Conservation (phyloP, 495 filamentous ascomycete genomes). For the Pyrenula aspistea region DNA sequence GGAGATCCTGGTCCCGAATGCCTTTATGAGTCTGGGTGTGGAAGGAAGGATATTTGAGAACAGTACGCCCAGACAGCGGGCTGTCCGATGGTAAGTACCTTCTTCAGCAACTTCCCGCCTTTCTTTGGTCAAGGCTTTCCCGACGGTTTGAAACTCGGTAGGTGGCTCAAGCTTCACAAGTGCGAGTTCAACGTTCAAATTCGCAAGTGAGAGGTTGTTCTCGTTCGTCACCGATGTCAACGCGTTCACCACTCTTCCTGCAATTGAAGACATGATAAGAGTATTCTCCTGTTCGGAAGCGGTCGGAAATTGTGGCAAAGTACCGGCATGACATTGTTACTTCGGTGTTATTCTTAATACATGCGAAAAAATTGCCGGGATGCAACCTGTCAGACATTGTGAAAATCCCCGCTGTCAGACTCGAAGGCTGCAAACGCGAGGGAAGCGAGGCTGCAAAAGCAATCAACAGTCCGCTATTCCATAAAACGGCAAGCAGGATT, state of each 20-base stretch:
- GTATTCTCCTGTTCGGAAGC: neutral
- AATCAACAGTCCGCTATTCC: too few species aligned
- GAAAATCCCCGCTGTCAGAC: too few species aligned
- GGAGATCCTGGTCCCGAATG: conserved; percentile 14
- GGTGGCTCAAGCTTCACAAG: conserved; percentile 19
- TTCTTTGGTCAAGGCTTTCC: conserved; percentile 7
- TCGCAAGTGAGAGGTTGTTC: conserved; percentile 12
- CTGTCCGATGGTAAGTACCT: conserved; percentile 16
- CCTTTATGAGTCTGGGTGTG: conserved; percentile 7
- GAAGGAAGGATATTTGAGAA: conserved; percentile 15
- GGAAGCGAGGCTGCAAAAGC: too few species aligned
- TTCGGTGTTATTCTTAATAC: too few species aligned
- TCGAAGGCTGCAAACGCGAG: too few species aligned
- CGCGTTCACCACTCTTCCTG: neutral
- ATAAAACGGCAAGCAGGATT: too few species aligned
- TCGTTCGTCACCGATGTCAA: conserved; percentile 12
- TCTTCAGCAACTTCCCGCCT: conserved; percentile 15
- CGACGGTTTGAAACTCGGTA: conserved; percentile 14
- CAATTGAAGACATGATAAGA: neutral
- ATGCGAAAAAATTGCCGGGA: too few species aligned
- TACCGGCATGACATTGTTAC: too few species aligned
- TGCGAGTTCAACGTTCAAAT: conserved; percentile 24
- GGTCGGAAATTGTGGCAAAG: too few species aligned
- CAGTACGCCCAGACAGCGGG: conserved; percentile 17
- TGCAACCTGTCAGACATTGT: too few species aligned